phyloP scores from a whole-genome alignment of 352 stramenopile species.

The Aphanomyces astaci region DNA sequence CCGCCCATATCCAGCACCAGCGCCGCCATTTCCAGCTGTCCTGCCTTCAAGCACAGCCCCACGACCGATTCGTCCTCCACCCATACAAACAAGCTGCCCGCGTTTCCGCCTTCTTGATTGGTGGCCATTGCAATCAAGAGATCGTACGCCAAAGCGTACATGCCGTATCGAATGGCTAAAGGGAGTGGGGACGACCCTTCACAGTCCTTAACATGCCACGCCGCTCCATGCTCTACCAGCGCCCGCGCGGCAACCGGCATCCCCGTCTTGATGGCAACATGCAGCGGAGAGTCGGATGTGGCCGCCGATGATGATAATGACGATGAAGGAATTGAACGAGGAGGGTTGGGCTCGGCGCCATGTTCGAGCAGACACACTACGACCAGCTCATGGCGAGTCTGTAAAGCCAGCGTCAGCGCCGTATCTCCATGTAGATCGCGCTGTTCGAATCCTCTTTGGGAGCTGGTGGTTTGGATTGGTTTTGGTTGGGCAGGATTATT shows the following conservation, averaged over 20 bases:
- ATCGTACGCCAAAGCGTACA: constrained; percentile 42
- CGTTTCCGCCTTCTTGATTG: not conserved
- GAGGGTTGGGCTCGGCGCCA: constrained; percentile 31
- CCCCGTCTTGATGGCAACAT: constrained; percentile 51
- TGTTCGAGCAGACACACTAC: constrained; percentile 37
- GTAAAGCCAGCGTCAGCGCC: constrained; percentile 48
- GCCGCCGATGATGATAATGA: not conserved
- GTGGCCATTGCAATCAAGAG: constrained; percentile 18
- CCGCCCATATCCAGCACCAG: constrained; percentile 39
- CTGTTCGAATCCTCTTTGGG: constrained; percentile 21
- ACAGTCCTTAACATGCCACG: constrained; percentile 36
- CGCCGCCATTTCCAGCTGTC: constrained; percentile 48
- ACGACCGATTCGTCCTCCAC: constrained; percentile 30
- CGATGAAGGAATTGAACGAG: not conserved
- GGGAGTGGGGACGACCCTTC: constrained; percentile 35
- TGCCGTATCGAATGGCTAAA: constrained; percentile 47
- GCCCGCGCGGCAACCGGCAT: constrained; percentile 34
- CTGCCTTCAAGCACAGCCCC: constrained; percentile 44
- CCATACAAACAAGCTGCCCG: not conserved
- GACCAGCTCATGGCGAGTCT: constrained; percentile 44
- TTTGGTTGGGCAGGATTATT: too few relatives aligned
- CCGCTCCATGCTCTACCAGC: constrained; percentile 41
- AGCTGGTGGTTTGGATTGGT: too few relatives aligned
- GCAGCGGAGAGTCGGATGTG: constrained; percentile 36
- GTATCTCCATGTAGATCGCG: constrained; percentile 40